These are phyloP conservation scores for Pseudocohnilembus persalinus DNA, from an alignment of 169 alveolate genomes.

Conservation along the genomic window DNA sequence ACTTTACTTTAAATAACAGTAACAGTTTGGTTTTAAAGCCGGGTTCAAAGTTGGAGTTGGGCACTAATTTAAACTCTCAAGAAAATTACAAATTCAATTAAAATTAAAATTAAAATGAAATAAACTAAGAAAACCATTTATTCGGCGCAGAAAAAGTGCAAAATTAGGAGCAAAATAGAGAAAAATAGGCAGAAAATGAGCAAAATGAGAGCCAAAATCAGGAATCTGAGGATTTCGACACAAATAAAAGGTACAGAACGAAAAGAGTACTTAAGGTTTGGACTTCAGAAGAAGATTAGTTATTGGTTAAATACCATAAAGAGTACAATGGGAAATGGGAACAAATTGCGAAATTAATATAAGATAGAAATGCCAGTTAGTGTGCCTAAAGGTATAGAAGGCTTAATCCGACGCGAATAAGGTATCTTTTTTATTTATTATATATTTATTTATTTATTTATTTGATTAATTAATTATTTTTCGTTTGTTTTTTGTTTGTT, in stretches of 20 bases:
- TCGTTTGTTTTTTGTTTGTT: too few relatives aligned
- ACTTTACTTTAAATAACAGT: too few relatives aligned
- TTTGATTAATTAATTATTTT: too few relatives aligned
- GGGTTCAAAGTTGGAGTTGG: too few relatives aligned
- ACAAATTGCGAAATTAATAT: conserved; percentile 32
- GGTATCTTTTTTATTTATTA: neutral
- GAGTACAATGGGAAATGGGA: conserved; percentile 37
- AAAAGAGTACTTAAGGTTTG: conserved; percentile 35
- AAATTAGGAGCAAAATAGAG: too few relatives aligned
- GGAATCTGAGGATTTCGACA: neutral
- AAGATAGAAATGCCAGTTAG: conserved; percentile 34
- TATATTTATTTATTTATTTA: too few relatives aligned
- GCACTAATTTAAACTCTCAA: too few relatives aligned
- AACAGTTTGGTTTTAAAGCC: too few relatives aligned
- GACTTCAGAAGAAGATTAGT: conserved; percentile 39
- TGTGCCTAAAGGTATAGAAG: conserved; percentile 46
- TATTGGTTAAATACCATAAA: conserved; percentile 1
- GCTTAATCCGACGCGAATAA: conserved; percentile 32
- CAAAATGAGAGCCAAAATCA: neutral
- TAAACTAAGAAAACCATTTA: too few relatives aligned
- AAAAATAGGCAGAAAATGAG: neutral
- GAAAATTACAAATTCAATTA: too few relatives aligned
- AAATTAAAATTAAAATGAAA: too few relatives aligned
- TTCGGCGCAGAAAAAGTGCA: too few relatives aligned
- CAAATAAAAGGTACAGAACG: neutral